These are phyloP conservation scores for Aspergillus sp. DNA, from an alignment of 2,329 filamentous ascomycete genomes.

Conservation along the genomic window DNA sequence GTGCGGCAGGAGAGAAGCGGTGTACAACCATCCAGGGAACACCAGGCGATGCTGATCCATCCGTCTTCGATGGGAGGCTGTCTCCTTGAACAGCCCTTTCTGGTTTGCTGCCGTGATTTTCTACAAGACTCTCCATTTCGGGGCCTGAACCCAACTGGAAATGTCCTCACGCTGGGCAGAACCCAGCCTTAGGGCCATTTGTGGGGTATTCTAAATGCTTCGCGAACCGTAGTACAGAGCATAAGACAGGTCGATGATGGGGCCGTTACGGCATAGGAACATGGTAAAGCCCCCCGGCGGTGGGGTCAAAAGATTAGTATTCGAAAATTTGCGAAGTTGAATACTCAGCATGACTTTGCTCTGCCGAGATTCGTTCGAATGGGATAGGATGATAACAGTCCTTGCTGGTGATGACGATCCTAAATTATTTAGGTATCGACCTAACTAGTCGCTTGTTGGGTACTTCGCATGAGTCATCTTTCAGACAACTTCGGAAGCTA, in stretches of 20 bases:
- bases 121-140: not conserved
- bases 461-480: constrained; percentile 6
- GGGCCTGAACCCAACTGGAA: not conserved
- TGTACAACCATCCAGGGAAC: constrained; percentile 18
- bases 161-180: not conserved
- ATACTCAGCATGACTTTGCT: not conserved
- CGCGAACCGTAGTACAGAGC: not conserved
- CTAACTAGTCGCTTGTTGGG: constrained; percentile 7
- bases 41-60: constrained; percentile 18
- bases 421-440: not conserved
- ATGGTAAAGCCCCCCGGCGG: not conserved
- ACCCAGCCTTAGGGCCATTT: not conserved
- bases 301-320: not conserved
- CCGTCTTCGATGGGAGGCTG: constrained; percentile 6
- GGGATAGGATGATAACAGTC: not conserved
- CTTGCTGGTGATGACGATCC: not conserved
- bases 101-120: not conserved
- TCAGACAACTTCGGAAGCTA: not conserved
- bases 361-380: not conserved
- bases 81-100: constrained; percentile 1
- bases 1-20: constrained; percentile 26
- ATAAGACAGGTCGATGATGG: not conserved
- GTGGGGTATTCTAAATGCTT: constrained; percentile 4
- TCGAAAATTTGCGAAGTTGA: not conserved
- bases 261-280: not conserved